Base-by-base conservation (phyloP, 768 basidiomycete species). In the Mycena alexandri region DNA sequence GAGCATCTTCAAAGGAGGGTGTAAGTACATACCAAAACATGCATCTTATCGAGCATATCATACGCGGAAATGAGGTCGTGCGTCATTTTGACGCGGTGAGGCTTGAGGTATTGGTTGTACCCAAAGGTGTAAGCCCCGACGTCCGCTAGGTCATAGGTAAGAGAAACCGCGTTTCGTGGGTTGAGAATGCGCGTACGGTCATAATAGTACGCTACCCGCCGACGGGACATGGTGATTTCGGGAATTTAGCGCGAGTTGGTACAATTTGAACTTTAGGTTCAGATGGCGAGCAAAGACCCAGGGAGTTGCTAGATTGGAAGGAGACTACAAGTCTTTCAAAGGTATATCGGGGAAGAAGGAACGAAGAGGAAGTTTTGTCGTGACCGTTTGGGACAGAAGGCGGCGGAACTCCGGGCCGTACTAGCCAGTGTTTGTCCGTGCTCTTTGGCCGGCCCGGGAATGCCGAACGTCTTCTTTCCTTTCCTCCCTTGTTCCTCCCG, bases 61-160 rank as follows among this genome's bases (percentile, higher is more conserved):
- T 99, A 99, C 36, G 94, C 92, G 16, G 90, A 86, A 36, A 98
- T 89, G 58, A 99, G 82, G 71, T 97, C 93, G 76, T 99, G 96
- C 0, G 96, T 93, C 79, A 99, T 92, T 58, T 92, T 87, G 82
- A 99, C 97, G 42, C 97, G 85, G 75, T 97, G 95, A 0, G 97
- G 97, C 79, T 98, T 98, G 95, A 98, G 98, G 52, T 93, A 93
- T 72, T 98, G 96, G 3, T 92, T 92, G 57, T 92, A 82, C 42
- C 94, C 95, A 76, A 95, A 97, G 1, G 93, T 92, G 75, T 92
- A 87, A 22, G 86, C 83, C 10, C 86, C 86, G 33, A 93, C 86
- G 70, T 94, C 92, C 58, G 83, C 93, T 94, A 65, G 24, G 57
- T 14, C 6, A 53, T 24, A 29, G 33, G 36, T 19, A 36, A 54